phyloP scores from a whole-genome alignment of 2,329 filamentous ascomycete genomes.

The Fusarium coffeatum region DNA sequence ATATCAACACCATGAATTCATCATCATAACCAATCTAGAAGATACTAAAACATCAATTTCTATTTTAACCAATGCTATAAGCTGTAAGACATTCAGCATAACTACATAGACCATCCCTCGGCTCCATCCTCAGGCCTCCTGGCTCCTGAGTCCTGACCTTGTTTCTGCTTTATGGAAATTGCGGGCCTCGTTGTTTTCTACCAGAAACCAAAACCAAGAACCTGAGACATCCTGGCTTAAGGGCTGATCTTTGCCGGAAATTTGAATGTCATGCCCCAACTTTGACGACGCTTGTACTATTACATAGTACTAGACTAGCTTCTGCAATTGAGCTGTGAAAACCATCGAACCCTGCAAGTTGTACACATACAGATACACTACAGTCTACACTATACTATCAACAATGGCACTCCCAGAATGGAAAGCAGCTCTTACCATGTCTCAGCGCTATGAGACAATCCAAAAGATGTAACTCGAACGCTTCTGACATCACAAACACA shows the following conservation, averaged over 20 bases:
- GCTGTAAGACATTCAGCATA: neutral
- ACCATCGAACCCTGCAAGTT: neutral
- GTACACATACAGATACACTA: neutral
- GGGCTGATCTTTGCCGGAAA: constrained; percentile 29
- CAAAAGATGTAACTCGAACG: constrained; percentile 56
- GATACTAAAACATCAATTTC: neutral
- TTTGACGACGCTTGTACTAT: constrained; percentile 9
- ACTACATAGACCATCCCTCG: neutral
- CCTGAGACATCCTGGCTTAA: constrained; percentile 25
- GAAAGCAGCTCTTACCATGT: constrained; percentile 65
- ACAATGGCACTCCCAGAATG: constrained; percentile 53
- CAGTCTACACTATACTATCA: constrained; percentile 12
- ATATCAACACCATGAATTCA: constrained; percentile 4
- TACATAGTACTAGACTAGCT: neutral
- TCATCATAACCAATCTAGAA: too few species aligned
- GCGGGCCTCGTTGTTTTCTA: constrained; percentile 16
- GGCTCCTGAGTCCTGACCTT: constrained; percentile 8
- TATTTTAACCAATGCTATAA: neutral
- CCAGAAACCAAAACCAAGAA: constrained; percentile 8
- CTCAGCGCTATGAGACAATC: constrained; percentile 72
- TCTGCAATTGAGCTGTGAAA: constrained; percentile 16
- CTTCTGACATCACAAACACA: neutral
- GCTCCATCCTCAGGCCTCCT: constrained; percentile 5
- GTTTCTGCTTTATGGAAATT: constrained; percentile 40
- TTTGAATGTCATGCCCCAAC: constrained; percentile 4